Evolutionary conservation across 371 early-diverging fungal genomes (phyloP), one percentile per base, ranked within the genome.

Genomic region (Mucor velutinosus): DNA sequence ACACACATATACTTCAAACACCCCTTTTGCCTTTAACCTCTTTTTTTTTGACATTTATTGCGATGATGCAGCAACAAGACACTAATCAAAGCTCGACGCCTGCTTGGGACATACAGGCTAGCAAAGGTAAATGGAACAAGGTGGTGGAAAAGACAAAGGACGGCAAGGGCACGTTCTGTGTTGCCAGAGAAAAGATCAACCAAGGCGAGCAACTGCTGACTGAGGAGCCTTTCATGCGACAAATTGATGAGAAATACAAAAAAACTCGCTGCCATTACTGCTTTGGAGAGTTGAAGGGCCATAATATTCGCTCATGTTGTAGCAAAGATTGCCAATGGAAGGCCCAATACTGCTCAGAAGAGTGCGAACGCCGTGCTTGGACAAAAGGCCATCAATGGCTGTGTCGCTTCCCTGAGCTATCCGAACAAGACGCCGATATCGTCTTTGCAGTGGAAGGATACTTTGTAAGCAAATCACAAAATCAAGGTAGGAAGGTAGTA

Each of bases 211-310:
- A 37, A 6, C n/a, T 70, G 4, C 19, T 70, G 11, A 17, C n/a
- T 19, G 76, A 76, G 39, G 41, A 55, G 10, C 74, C 76, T 0
- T 76, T 68, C 25, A 68, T 73, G 21, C 70, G 59, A n/a, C 66
- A 71, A 41, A 33, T 76, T 7, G 33, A 69, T 29, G 30, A 29
- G 0, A 7, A 21, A 0, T 53, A 60, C 21, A 17, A 25, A 10
- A 11, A 29, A 1, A 37, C 29, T 32, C 65, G 58, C 37, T 76
- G 76, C 32, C 37, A 49, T 29, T 49, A 23, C 19, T 76, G 76
- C 25, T 73, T 76, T 51, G n/a, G 39, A 30, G 19, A 25, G 0
- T 1, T 67, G 0, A 43, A 37, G 3, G 10, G 19, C 5, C n/a
- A 0, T 4, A 32, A 5, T 3, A 0, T 14, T 5, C 23, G 33